Percentiles rank a stretch among this genome's conserved stretches.
Evolutionary conservation across 2,329 filamentous ascomycete genomes (phyloP).

Genomic region (Nigrospora oryzae): DNA sequence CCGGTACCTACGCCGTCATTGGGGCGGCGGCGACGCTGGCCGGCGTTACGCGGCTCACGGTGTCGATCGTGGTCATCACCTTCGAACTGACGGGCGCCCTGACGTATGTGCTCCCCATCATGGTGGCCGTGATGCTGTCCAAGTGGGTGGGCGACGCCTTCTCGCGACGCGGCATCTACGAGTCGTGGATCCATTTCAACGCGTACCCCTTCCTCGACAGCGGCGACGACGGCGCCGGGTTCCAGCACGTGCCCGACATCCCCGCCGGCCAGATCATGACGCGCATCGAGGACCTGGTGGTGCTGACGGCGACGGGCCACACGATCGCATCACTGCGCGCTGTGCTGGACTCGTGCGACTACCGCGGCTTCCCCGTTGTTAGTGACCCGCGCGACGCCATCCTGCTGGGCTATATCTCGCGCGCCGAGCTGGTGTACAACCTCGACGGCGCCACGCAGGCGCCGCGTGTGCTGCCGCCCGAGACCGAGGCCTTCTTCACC

Average conservation of each 20-base stretch:
- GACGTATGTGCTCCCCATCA: constrained; percentile 94
- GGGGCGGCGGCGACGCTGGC: constrained; percentile 91
- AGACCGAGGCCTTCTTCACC: constrained; percentile 75
- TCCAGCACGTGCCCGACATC: constrained; percentile 60
- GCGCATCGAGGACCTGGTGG: constrained; percentile 77
- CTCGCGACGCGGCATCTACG: constrained; percentile 88
- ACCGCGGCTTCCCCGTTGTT: constrained; percentile 89
- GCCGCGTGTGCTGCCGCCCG: constrained; percentile 51
- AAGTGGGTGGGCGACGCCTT: constrained; percentile 99
- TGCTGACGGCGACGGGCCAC: constrained; percentile 80
- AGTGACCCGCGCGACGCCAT: constrained; percentile 68
- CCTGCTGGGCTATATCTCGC: constrained; percentile 87
- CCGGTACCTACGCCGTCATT: constrained; percentile 93
- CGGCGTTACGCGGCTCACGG: constrained; percentile 91
- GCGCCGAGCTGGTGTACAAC: constrained; percentile 80
- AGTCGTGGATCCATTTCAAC: constrained; percentile 94
- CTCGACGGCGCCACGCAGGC: constrained; percentile 52
- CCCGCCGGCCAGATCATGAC: constrained; percentile 89
- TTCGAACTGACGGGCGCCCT: constrained; percentile 96
- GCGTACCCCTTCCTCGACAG: constrained; percentile 95
- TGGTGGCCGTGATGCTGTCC: constrained; percentile 96
- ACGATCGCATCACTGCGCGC: constrained; percentile 68
- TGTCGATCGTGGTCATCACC: constrained; percentile 98
- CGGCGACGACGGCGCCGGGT: constrained; percentile 56
- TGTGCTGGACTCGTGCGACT: constrained; percentile 65